Evolutionary conservation across 805 yeast species (phyloP), one percentile per base, ranked within the genome.

Genomic region (Zygosaccharomyces siamensis): DNA sequence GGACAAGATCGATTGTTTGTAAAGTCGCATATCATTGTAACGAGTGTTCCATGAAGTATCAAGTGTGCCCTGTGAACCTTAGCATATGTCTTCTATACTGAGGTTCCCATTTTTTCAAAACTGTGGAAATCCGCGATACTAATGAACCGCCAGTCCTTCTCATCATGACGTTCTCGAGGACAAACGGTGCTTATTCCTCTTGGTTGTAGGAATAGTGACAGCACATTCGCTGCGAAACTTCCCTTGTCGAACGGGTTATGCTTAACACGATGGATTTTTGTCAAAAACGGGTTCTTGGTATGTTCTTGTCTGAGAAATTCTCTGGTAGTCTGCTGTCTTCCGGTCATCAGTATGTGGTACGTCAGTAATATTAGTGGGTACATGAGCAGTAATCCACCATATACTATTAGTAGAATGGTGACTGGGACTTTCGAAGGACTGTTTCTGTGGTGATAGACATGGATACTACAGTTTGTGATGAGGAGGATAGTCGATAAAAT

Each of bases 271-370:
- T 43, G 49, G 12, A 63, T 53, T 21, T 50, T 49, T 35, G 62
- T 60, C 46, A 62, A 54, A 5, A 66, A 54, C 10, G 72, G 70
- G 49, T 62, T 66, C 39, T 67, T 62, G 4, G 68, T 59, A 8
- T 75, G 71, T 6, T 72, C 67, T 23, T 73, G 65, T 57, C 76
- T 77, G 43, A 87, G 67, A 59, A 76, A 86, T 56, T 87, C 96
- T 52, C 89, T 72, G 5, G 95, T 86, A 7, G 90, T 83, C 53
- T 83, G 73, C 42, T 82, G 83, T 6, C 78, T 73, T 1, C 77
- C 59, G 0, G 80, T 77, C 44, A 86, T 63, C 44, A 71, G 75
- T 0, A 78, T 32, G 57, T 87, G 95, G 54, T 75, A 76, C 0
- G 66, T 37, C 16, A 84, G 59, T 12, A 87, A 63, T 23, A 80